Evolutionary conservation across 2,329 filamentous ascomycete species (phyloP).

Genomic region (Pseudogymnoascus sp.): DNA sequence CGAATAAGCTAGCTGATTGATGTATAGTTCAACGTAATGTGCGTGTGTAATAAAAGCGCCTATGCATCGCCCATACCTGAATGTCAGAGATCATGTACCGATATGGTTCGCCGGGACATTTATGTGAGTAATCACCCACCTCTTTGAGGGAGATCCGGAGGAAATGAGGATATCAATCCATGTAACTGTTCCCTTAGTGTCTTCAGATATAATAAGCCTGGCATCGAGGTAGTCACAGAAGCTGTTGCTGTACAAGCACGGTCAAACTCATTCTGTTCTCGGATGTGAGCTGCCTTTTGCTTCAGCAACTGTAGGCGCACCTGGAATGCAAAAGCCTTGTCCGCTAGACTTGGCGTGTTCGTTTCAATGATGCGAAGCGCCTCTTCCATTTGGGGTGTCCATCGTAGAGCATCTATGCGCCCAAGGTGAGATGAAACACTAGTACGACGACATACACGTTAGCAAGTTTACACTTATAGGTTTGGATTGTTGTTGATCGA

Average conservation of each 20-base stretch:
- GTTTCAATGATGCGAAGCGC: conserved; percentile 41
- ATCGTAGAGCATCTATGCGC: conserved; percentile 44
- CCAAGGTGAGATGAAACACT: conserved; percentile 36
- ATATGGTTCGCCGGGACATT: not conserved
- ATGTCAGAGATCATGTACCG: not conserved
- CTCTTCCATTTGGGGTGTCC: conserved; percentile 54
- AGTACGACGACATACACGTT: not conserved
- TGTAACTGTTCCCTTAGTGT: conserved; percentile 27
- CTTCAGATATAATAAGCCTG: conserved; percentile 26
- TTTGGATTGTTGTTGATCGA: conserved; percentile 15
- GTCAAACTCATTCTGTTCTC: conserved; percentile 25
- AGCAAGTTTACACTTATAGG: conserved; percentile 15
- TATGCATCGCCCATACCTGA: conserved; percentile 10
- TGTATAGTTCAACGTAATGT: conserved; percentile 13
- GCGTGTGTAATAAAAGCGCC: conserved; percentile 15
- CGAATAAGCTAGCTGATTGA: conserved; percentile 24
- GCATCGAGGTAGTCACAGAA: conserved; percentile 12
- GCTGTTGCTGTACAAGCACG: conserved; percentile 13
- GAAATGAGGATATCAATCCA: conserved; percentile 26
- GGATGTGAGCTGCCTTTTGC: conserved; percentile 25
- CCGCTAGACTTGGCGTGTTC: conserved; percentile 40
- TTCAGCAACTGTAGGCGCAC: conserved; percentile 29
- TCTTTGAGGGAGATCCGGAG: conserved; percentile 18
- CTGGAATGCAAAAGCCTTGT: conserved; percentile 40
- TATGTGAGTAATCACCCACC: conserved; percentile 15